Evolutionary conservation across 2,329 filamentous ascomycete species (phyloP).

Genomic region (Paracoccidioides lutzii): DNA sequence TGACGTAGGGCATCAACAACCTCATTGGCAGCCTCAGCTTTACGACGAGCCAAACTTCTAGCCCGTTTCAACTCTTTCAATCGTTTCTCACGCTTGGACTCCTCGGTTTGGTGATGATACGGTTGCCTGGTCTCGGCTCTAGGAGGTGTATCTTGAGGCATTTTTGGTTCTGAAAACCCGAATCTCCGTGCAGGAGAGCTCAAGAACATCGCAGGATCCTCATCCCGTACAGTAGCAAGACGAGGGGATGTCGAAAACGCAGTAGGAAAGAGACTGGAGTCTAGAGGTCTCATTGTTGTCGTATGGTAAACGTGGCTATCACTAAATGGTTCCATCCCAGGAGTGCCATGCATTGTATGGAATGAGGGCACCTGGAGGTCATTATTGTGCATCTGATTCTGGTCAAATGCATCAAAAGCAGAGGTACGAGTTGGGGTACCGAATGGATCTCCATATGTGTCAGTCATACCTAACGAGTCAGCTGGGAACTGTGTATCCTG

Average conservation of each 20-base stretch:
- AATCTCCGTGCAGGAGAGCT: constrained; percentile 38
- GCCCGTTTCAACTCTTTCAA: constrained; percentile 24
- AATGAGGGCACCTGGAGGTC: constrained; percentile 20
- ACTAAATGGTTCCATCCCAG: constrained; percentile 24
- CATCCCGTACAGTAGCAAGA: constrained; percentile 21
- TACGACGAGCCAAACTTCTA: constrained; percentile 18
- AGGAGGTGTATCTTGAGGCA: constrained; percentile 15
- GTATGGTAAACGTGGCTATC: constrained; percentile 17
- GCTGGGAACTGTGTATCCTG: constrained; percentile 22
- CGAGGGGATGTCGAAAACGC: constrained; percentile 36
- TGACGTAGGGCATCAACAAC: constrained; percentile 19
- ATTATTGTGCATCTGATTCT: background rate
- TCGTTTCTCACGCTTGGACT: constrained; percentile 30
- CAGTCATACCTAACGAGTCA: constrained; percentile 10
- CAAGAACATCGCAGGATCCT: constrained; percentile 36
- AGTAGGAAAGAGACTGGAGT: constrained; percentile 29
- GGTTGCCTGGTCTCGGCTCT: constrained; percentile 27
- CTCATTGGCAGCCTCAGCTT: constrained; percentile 17
- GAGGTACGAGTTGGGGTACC: constrained; percentile 9
- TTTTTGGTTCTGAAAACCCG: constrained; percentile 26
- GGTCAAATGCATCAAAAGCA: constrained; percentile 12
- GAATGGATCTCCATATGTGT: constrained; percentile 14
- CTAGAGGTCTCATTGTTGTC: constrained; percentile 18
- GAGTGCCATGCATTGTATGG: constrained; percentile 22
- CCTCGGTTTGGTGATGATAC: constrained; percentile 38